phyloP scores from a whole-genome alignment of 2,329 filamentous ascomycete genomes.

The Claviceps digitariae region DNA sequence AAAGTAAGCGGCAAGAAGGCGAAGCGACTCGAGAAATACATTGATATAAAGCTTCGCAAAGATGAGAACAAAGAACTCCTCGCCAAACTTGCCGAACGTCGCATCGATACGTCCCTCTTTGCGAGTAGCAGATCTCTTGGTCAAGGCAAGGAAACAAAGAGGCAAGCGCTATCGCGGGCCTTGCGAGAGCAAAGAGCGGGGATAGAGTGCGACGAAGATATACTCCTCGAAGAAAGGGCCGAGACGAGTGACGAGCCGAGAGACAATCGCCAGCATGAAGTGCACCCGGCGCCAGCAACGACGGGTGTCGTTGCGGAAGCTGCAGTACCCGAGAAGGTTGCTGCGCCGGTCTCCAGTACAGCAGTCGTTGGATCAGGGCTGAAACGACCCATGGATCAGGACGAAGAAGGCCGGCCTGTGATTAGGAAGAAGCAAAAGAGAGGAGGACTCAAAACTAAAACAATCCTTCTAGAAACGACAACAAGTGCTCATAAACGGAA shows the following conservation, averaged over 20 bases:
- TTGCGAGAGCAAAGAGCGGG: conserved; percentile 53
- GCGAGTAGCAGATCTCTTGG: conserved; percentile 68
- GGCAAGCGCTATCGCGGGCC: conserved; percentile 50
- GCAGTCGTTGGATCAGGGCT: conserved; percentile 57
- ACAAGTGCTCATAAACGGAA: conserved; percentile 23
- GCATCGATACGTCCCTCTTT: conserved; percentile 71
- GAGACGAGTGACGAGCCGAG: conserved; percentile 18
- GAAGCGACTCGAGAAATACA: conserved; percentile 54
- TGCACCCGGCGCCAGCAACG: conserved; percentile 6
- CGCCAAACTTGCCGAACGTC: conserved; percentile 65
- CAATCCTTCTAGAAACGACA: conserved; percentile 27
- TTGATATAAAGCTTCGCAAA: conserved; percentile 84
- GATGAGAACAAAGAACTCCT: conserved; percentile 80
- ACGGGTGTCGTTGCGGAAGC: background rate
- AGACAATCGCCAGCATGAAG: conserved; percentile 10
- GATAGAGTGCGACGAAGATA: conserved; percentile 37
- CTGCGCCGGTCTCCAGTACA: background rate
- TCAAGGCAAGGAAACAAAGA: conserved; percentile 56
- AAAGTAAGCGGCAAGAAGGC: conserved; percentile 53
- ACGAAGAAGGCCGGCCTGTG: conserved; percentile 65
- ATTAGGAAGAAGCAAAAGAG: conserved; percentile 71
- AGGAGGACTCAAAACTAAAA: conserved; percentile 44
- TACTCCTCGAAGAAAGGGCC: conserved; percentile 35
- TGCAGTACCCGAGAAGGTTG: background rate
- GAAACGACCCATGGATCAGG: conserved; percentile 73